Base-by-base conservation (phyloP, 1,284 basidiomycete genomes). In the Puccinia hordei region DNA sequence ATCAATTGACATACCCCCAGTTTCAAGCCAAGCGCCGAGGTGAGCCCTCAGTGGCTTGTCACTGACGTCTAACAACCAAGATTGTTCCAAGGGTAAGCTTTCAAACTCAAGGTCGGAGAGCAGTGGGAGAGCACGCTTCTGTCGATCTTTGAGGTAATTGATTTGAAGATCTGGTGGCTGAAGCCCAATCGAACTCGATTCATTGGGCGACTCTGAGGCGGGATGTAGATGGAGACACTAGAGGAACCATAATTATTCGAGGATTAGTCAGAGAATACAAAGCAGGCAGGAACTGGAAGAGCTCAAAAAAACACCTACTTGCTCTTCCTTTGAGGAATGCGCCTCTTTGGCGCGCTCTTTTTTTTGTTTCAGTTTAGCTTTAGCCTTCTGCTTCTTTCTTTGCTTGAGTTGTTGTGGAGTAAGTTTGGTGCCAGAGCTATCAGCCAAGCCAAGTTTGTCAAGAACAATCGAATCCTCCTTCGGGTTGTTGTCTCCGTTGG, bases 31-130 rank as follows among this genome's bases (percentile, higher is more conserved):
- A 22, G 75, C n/a, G 30, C 75, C 75, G 22, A 77, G 49, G 17
- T 77, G 75, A 77, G 46, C 75, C 49, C 75, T 51, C 6, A 63
- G 35, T 22, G 75, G 75, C 51, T 77, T 77, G 9, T 68, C 35
- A 49, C 61, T 66, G 33, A 77, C 75, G 63, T 77, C 61, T 22
- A 49, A 22, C 33, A 77, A 63, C 75, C 75, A 77, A 24, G 75
- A 77, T 57, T 66, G 17, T 19, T 68, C 46, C 15, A 77, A 38
- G 30, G 41, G 46, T 15, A 66, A 33, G n/a, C 49, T 68, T 77
- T 77, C 61, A 24, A 77, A 51, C 44, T 77, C 75, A 1, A 77
- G 63, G 59, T 77, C 75, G 8, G 75, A 77, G 49, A 77, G 61
- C 27, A 66, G 63, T 17, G 75, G 46, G 13, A 77, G 63, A 3